A percentile compares a stretch with the other conserved stretches of the same genome.
Evolutionary conservation across 2,329 filamentous ascomycete genomes (phyloP).

Genomic region (Alternaria arbusti): DNA sequence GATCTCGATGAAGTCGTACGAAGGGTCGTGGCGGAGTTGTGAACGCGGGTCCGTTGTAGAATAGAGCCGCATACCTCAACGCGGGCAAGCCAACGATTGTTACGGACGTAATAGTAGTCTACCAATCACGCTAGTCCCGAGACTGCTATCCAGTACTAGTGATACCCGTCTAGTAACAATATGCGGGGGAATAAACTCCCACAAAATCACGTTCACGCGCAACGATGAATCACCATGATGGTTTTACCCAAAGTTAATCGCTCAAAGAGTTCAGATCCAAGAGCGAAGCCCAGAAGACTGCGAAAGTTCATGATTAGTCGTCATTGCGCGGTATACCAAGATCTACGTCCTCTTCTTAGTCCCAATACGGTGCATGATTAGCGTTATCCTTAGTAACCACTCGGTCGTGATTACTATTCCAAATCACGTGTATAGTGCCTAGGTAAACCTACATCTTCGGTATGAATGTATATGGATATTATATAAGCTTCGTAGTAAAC

Average conservation of each 20-base stretch:
- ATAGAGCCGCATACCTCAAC: neutral
- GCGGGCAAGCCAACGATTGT: neutral
- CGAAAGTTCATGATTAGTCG: neutral
- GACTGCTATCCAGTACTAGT: neutral
- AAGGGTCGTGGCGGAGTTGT: conserved; percentile 26
- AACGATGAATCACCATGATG: neutral
- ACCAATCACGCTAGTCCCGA: neutral
- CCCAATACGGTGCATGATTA: neutral
- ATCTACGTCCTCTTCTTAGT: neutral
- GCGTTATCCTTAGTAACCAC: neutral
- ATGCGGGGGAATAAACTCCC: neutral
- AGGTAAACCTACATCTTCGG: neutral
- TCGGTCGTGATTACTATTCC: neutral
- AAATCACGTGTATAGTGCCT: neutral
- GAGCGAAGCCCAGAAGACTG: neutral
- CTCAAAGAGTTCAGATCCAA: neutral
- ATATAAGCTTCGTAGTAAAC: neutral
- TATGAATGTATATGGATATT: neutral
- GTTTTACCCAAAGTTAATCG: neutral
- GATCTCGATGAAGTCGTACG: conserved; percentile 38
- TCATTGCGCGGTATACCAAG: neutral
- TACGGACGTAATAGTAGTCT: neutral
- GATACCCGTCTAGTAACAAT: neutral
- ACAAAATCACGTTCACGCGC: neutral
- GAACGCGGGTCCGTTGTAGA: neutral